phyloP scores from a whole-genome alignment of 2,329 filamentous ascomycete genomes.

The Huntiella bhutanensis region DNA sequence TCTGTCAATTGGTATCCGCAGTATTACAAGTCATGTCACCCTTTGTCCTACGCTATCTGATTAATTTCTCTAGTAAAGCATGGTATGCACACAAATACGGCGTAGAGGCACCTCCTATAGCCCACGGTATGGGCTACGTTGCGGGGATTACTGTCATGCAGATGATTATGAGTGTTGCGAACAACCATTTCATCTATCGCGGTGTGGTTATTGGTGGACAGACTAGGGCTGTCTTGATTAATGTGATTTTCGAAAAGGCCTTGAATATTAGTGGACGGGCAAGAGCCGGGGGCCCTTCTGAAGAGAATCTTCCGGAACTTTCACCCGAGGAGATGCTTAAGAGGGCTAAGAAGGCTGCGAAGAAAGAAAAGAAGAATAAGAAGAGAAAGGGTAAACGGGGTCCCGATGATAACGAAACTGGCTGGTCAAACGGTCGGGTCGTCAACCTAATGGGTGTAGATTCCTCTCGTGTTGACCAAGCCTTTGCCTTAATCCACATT shows the following conservation, averaged over 20 bases:
- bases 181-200: conserved; percentile 81
- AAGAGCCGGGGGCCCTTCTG: conserved; percentile 52
- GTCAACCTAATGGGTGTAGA: conserved; percentile 91
- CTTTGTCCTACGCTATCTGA: conserved; percentile 70
- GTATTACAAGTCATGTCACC: conserved; percentile 67
- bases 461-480: conserved; percentile 80
- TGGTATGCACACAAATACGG: conserved; percentile 41
- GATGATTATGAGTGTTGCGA: conserved; percentile 57
- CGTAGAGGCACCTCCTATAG: conserved; percentile 44
- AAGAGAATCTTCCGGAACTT: conserved; percentile 14
- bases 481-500: conserved; percentile 76
- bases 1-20: conserved; percentile 53
- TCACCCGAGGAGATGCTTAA: conserved; percentile 24
- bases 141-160: conserved; percentile 78
- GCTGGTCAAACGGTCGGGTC: conserved; percentile 85
- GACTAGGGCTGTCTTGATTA: conserved; percentile 60
- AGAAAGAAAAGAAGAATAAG: conserved; percentile 19
- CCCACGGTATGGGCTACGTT: conserved; percentile 61
- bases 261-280: conserved; percentile 78
- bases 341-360: conserved; percentile 26
- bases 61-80: conserved; percentile 64
- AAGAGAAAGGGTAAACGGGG: conserved; percentile 22
- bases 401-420: conserved; percentile 43
- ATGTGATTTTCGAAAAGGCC: conserved; percentile 78
- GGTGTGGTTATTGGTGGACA: conserved; percentile 87